phyloP scores from a whole-genome alignment of 2,329 filamentous ascomycete genomes.

The Fusarium euwallaceae region DNA sequence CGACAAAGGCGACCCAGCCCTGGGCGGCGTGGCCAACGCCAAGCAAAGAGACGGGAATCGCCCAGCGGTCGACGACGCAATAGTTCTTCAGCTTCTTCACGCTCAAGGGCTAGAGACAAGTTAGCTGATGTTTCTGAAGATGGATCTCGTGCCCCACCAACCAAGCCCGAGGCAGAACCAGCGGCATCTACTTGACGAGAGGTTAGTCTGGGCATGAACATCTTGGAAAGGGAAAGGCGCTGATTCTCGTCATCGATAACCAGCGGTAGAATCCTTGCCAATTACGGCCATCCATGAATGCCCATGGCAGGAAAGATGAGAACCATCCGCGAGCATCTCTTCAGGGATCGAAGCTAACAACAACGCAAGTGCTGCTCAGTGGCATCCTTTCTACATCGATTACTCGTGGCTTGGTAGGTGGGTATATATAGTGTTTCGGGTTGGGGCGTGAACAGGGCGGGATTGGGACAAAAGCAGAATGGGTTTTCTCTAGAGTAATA shows the following conservation, averaged over 20 bases:
- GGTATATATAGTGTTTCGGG: background rate
- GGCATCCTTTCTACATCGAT: slow-evolving; percentile 1
- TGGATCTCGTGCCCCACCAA: slow-evolving; percentile 40
- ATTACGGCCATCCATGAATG: background rate
- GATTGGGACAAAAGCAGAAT: background rate
- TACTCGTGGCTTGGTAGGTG: slow-evolving; percentile 5
- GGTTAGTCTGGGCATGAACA: slow-evolving; percentile 38
- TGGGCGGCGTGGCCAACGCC: slow-evolving; percentile 20
- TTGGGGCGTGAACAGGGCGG: background rate
- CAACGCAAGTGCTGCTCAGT: slow-evolving; percentile 18
- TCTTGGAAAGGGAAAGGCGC: background rate
- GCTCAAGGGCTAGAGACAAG: slow-evolving; percentile 63
- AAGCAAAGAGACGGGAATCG: slow-evolving; percentile 32
- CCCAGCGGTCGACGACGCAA: slow-evolving; percentile 58
- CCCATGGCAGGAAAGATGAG: slow-evolving; percentile 28
- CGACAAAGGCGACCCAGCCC: slow-evolving; percentile 17
- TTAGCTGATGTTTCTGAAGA: slow-evolving; percentile 68
- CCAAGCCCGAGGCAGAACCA: slow-evolving; percentile 34
- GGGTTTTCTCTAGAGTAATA: background rate
- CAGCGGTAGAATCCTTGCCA: slow-evolving; percentile 9
- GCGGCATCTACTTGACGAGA: slow-evolving; percentile 21
- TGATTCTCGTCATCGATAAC: slow-evolving; percentile 15
- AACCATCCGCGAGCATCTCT: slow-evolving; percentile 18
- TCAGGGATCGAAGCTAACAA: slow-evolving; percentile 32
- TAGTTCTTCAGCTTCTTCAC: slow-evolving; percentile 66